These are phyloP conservation scores for Plasmodium ovale DNA, from an alignment of 169 alveolate species.

Conservation along the genomic window DNA sequence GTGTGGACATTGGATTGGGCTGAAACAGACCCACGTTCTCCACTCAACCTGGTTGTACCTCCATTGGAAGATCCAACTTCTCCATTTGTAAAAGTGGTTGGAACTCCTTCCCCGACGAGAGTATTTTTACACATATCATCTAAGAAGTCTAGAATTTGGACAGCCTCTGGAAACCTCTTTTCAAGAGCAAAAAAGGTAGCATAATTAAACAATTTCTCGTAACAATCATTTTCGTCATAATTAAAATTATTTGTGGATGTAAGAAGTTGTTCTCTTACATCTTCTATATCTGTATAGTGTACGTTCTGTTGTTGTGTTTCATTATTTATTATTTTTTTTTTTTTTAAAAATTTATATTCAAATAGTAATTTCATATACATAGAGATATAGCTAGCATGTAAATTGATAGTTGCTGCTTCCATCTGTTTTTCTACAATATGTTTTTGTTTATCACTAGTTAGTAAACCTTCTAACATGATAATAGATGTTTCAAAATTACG, in stretches of 20 bases:
- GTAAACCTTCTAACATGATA: conserved; percentile 26
- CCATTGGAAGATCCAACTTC: neutral
- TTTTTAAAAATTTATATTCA: conserved; percentile 55
- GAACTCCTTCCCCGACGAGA: neutral
- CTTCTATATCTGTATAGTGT: conserved; percentile 10
- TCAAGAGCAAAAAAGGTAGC: conserved; percentile 52
- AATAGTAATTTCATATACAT: conserved; percentile 17
- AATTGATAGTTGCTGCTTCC: conserved; percentile 40
- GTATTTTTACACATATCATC: conserved; percentile 40
- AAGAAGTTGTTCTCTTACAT: conserved; percentile 31
- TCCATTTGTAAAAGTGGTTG: neutral
- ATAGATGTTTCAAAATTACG: conserved; percentile 33
- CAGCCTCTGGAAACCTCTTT: conserved; percentile 21
- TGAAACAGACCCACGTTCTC: neutral
- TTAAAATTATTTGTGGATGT: conserved; percentile 38
- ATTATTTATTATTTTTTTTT: conserved; percentile 1
- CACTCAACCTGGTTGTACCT: neutral
- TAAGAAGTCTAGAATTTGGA: conserved; percentile 20
- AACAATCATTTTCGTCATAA: conserved; percentile 37
- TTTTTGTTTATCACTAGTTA: too few species aligned
- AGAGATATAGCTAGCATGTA: conserved; percentile 48
- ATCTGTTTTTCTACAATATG: conserved; percentile 21
- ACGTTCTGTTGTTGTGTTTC: neutral
- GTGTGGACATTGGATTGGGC: neutral
- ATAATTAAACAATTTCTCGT: conserved; percentile 40